These are phyloP conservation scores for Polysphondylium violaceum DNA, from an alignment of 78 protist genomes.

Conservation along the genomic window DNA sequence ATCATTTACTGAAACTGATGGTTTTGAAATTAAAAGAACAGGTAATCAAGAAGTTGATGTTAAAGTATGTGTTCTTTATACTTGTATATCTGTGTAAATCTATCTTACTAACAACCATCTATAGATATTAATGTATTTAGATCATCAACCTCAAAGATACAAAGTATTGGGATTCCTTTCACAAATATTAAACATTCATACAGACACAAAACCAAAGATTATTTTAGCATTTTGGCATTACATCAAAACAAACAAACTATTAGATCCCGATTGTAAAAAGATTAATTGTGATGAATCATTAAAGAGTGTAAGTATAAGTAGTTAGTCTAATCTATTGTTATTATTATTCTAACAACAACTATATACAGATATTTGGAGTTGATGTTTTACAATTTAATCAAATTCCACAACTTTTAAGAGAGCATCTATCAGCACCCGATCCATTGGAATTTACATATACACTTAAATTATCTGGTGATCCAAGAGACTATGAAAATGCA, in stretches of 20 bases:
- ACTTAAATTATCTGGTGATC: slow-evolving; percentile 46
- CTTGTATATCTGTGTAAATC: neutral
- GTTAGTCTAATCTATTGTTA: neutral
- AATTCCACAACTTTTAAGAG: slow-evolving; percentile 76
- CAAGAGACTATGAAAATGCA: slow-evolving; percentile 70
- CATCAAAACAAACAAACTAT: slow-evolving; percentile 40
- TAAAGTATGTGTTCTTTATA: slow-evolving; percentile 8
- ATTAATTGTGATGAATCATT: slow-evolving; percentile 71
- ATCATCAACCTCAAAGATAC: slow-evolving; percentile 69
- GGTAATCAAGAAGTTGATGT: slow-evolving; percentile 76
- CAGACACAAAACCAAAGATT: slow-evolving; percentile 77
- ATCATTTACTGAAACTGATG: slow-evolving; percentile 60
- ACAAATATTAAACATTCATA: slow-evolving; percentile 52
- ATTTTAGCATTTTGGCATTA: slow-evolving; percentile 58
- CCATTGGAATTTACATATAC: slow-evolving; percentile 74
- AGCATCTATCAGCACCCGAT: slow-evolving; percentile 66
- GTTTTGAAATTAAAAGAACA: slow-evolving; percentile 75
- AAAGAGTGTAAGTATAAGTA: slow-evolving; percentile 68
- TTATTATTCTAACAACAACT: neutral
- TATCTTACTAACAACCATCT: neutral
- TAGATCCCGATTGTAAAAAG: slow-evolving; percentile 53
- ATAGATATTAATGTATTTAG: slow-evolving; percentile 69
- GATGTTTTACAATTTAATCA: slow-evolving; percentile 72
- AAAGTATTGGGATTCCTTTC: slow-evolving; percentile 64
- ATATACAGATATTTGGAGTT: slow-evolving; percentile 39